Base-by-base conservation (phyloP, 805 yeast genomes). In the Candida takata region DNA sequence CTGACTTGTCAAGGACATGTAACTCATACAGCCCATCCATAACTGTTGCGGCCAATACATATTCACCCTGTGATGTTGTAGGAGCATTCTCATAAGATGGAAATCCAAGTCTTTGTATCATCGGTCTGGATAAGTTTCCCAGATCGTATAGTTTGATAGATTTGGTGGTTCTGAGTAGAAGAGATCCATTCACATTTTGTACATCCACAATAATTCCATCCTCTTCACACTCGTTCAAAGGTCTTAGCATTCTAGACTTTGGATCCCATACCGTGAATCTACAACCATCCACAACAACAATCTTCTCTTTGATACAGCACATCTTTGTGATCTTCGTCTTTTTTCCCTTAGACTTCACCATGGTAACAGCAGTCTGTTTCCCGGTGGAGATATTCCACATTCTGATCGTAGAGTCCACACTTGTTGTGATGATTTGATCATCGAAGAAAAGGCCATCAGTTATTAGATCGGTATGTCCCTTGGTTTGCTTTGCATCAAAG, bases 351-450 rank as follows among this genome's bases (percentile, higher is more conserved):
- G 27, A 31, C 37, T 45, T 54, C 4, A 53, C 24, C 6, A 45
- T 23, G 19, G 14, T 24, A 5, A 51, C 49, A 4, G 14, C 17
- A 4, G 27, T 38, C 18, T 55, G 59, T 24, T 38, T 42, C 3
- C 33, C 31, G 16, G 37, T 38, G 3, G 6, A 8, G 3, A 38
- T 8, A 37, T 50, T 52, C 60, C 60, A 56, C 4, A 41, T 20
- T 37, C 61, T 45, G 20, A 55, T 43, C 2, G 60, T 52, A 5
- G 57, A 48, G 35, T 56, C 61, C 11, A 29, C 14, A 4, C 48
- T 31, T 1, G 60, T 54, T 11, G 45, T 23, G 6, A 50, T 23
- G 12, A 36, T 34, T 7, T 36, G 23, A 6, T 24, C 18, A 14
- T 26, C 12, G 23, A 29, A 25, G 50, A 52, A 52, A 5, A 32